Base-by-base conservation (phyloP, 2,329 filamentous ascomycete species). In the Pseudogymnoascus sp. region DNA sequence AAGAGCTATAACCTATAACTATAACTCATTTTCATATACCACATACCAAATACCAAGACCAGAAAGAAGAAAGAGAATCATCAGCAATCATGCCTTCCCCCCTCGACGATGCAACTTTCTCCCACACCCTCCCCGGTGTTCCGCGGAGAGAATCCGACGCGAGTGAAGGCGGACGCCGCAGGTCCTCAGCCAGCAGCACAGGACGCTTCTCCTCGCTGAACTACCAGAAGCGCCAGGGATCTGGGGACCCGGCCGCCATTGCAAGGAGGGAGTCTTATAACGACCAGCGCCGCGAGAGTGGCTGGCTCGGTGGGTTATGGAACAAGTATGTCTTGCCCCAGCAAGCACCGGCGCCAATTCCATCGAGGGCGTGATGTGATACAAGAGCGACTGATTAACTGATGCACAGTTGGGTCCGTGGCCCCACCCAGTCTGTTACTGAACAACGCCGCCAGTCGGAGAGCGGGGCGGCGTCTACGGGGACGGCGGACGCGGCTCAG, bases 221-320 rank as follows among this genome's bases (percentile, higher is more conserved):
- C 11, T 40, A 39, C n/a, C 57, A 59, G 57, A 59, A 59, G 57
- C 33, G 57, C 1, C 17, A 24, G 33, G 33, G 33, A 2, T 54
- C 47, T 5, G 57, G 57, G 7, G 57, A 59, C 36, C 57, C 57
- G 7, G 33, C 8, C 5, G 33, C 33, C 2, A 31, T 40, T 36
- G 57, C 57, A 2, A 37, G 57, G 17, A 59, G 57, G 36, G 57
- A 59, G 8, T 59, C 57, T 5, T 59, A 37, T n/a, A 59, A 59
- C 9, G 57, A 59, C 36, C 57, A 59, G 57, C 33, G 57, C 13
- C 17, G 31, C 4, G 57, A 59, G 33, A 40, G 33, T 37, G 57
- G 57, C 33, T 59, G 57, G 57, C 69, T 77, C 36, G 69, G 70
- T 2, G 71, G 70, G 63, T 71, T 72, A 73, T 78, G 76, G 76